Evolutionary conservation across 1,284 basidiomycete species (phyloP), one percentile per base, ranked within the genome.

Genomic region (Boletellus deceptivus): DNA sequence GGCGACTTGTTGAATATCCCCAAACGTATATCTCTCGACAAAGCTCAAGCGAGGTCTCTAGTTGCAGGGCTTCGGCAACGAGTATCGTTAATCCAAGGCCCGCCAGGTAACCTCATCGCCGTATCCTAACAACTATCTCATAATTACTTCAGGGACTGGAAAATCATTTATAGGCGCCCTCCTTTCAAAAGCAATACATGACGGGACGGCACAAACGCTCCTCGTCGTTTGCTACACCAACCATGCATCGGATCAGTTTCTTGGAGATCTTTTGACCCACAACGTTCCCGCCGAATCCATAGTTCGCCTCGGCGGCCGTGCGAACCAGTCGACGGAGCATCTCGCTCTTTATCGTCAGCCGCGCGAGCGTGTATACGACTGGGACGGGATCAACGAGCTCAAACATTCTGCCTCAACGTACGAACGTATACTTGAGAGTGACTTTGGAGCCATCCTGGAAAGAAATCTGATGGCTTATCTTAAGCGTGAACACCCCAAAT

Each of bases 131-230:
- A 10, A 8, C 17, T 39, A 6, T 33, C 41, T 57, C 6, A 39
- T 4, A 16, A 5, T 27, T 17, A 20, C 22, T 37, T 42, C 27
- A 86, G 83, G 84, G 0, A 86, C 84, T 0, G 84, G 84, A 0
- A 86, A 86, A 55, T 84, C 82, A 0, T 84, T 84, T 56, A 80
- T 86, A 37, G 84, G 84, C 1, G 75, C 79, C 0, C 62, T 86
- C 1, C 64, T 84, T 0, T 80, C 80, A 0, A 85, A 84, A 54
- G 62, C 71, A 2, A 61, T 84, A 6, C 73, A 84, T 33, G 73
- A 81, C 14, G 58, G 62, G 29, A 76, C 77, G 0, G 1, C 55
- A 0, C 64, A 74, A 45, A 77, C 59, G 1, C 82, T 85, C 8
- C 72, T 85, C 4, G 79, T 85, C 10, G 77, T 82, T 5, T 85